These are phyloP conservation scores for Coemansia javaensis DNA, from an alignment of 192 early-diverging fungal genomes.

Conservation along the genomic window DNA sequence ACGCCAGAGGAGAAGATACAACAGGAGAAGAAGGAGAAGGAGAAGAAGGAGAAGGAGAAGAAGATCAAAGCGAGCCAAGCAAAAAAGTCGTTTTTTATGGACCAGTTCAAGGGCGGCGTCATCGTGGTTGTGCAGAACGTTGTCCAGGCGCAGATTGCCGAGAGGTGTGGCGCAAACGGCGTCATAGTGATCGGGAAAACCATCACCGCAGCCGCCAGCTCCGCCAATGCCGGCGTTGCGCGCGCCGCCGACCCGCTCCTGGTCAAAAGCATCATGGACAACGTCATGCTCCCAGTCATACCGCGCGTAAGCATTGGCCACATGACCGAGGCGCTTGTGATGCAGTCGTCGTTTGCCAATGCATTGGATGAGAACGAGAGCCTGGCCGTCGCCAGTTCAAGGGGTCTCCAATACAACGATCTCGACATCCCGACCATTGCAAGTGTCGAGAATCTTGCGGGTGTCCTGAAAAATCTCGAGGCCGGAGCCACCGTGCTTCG, in stretches of 20 bases:
- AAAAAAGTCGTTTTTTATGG: neutral
- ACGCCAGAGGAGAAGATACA: neutral
- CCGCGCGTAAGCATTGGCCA: neutral
- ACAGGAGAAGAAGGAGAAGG: too few species aligned
- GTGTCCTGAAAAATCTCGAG: neutral
- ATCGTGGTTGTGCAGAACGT: conserved; percentile 1
- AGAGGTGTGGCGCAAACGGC: neutral
- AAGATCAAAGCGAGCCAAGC: neutral
- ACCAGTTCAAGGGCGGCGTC: neutral
- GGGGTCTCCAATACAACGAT: neutral
- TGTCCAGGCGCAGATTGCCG: conserved; percentile 1
- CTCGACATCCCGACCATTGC: neutral
- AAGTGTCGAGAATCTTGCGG: neutral
- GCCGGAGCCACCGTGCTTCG: neutral
- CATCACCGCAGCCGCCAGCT: too few species aligned
- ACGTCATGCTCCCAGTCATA: neutral
- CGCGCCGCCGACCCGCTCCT: neutral
- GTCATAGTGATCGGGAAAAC: neutral
- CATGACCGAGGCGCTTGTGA: neutral
- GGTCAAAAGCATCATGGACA: neutral
- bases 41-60: too few species aligned
- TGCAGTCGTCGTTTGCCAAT: neutral
- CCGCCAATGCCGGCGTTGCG: too few species aligned
- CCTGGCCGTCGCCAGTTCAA: neutral
- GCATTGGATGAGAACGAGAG: neutral